phyloP scores from a whole-genome alignment of 2,329 filamentous ascomycete species.

The Aspergillus quadricinctus region DNA sequence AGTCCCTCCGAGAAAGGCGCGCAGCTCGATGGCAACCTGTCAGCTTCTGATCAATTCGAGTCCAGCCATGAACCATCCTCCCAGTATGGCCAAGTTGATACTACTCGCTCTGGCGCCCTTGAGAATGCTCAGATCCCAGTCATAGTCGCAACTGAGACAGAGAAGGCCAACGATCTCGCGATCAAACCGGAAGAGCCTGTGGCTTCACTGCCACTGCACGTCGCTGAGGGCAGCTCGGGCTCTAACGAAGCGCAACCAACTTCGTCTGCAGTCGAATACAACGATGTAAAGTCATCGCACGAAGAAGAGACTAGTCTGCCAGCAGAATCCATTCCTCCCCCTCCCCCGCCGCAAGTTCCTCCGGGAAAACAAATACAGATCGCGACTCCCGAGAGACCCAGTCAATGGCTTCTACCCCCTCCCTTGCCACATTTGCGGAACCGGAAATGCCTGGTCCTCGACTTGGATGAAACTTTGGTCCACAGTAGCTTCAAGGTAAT shows the following conservation, averaged over 20 bases:
- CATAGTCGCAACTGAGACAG: constrained; percentile 15
- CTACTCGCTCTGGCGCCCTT: background rate
- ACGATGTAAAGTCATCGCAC: constrained; percentile 44
- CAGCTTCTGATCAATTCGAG: constrained; percentile 13
- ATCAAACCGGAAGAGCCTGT: constrained; percentile 17
- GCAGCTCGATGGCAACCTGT: constrained; percentile 29
- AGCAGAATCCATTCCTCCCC: constrained; percentile 50
- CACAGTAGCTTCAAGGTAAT: constrained; percentile 97
- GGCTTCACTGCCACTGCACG: constrained; percentile 5
- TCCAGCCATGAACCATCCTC: constrained; percentile 6
- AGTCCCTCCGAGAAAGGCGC: constrained; percentile 36
- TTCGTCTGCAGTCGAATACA: constrained; percentile 48
- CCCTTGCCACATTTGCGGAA: constrained; percentile 74
- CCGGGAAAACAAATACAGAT: constrained; percentile 32
- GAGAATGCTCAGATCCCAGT: constrained; percentile 5
- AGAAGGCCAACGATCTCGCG: constrained; percentile 14
- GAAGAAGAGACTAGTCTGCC: constrained; percentile 40
- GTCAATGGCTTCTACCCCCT: constrained; percentile 75
- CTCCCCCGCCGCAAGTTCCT: constrained; percentile 49
- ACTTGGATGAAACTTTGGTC: constrained; percentile 93
- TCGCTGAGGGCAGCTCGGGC: constrained; percentile 37
- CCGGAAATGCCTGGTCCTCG: constrained; percentile 89
- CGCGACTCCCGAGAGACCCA: constrained; percentile 42
- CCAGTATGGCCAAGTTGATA: constrained; percentile 15
- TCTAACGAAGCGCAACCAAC: constrained; percentile 62